Base-by-base conservation (phyloP, 768 basidiomycete species). In the Psilocybe cubensis region DNA sequence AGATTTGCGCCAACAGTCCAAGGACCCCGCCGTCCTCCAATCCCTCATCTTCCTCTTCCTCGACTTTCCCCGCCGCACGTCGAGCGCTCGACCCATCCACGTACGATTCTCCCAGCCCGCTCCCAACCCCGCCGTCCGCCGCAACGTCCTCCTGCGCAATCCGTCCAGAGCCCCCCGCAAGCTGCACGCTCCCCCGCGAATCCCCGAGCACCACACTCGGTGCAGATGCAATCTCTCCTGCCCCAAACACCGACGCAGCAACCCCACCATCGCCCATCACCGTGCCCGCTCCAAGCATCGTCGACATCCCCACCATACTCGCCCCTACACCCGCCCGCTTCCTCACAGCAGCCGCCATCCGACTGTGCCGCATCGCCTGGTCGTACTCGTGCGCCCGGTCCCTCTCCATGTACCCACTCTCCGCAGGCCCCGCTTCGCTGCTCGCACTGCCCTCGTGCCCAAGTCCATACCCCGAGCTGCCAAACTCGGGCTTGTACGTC, bases 1-100 rank as follows among this genome's bases (percentile, higher is more conserved):
- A 94, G 49, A 97, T 95, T 76, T 96, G 89, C 41, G 92, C 89
- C 64, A 97, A 69, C 60, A 97, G 67, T 20, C 91, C 92, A 59
- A 96, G 74, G 61, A 97, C 88, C 17, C 95, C 94, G 0, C 84
- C 91, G 71, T 95, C 92, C 65, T 85, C 85, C 60, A 90, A 66
- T 18, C 73, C 78, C 23, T 88, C 88, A 4, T 87, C 90, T 10
- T 86, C 86, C 43, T 88, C 80, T 14, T 85, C 84, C 23, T 83
- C 82, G 45, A 80, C 74, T 46, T 71, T 78, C 48, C 80, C 72
- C 10, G 18, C 57, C 20, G 57, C 52, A 41, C 68, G 62, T 64
- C 79, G 76, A 53, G 76, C 35, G 5, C 35, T 75, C n/a, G n/a
- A n/a, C 4, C 80, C 89, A 72, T 93, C 91, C 21, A 91, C 88